phyloP scores from a whole-genome alignment of 2,329 filamentous ascomycete species.

The Beauveria medogensis region DNA sequence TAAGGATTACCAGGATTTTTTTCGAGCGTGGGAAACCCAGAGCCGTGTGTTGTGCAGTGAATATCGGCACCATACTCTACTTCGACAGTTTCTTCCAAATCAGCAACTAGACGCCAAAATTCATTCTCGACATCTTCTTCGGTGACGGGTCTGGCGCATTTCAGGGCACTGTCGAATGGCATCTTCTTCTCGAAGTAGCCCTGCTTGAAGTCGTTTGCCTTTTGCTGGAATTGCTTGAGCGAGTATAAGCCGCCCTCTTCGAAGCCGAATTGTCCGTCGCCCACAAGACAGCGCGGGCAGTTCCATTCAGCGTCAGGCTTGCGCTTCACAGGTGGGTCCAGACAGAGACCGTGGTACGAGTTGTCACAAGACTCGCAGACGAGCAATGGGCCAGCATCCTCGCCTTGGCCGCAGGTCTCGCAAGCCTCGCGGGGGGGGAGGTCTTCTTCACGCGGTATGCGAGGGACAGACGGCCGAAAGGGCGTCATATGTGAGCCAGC shows the following conservation, averaged over 20 bases:
- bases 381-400: slow-evolving; percentile 62
- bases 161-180: slow-evolving; percentile 76
- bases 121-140: slow-evolving; percentile 95
- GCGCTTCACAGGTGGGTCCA: slow-evolving; percentile 74
- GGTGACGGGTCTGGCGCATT: slow-evolving; percentile 71
- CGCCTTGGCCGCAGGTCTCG: slow-evolving; percentile 74
- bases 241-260: slow-evolving; percentile 96
- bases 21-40: slow-evolving; percentile 91
- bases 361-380: slow-evolving; percentile 89
- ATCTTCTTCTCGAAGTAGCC: slow-evolving; percentile 87
- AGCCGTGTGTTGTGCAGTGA: slow-evolving; percentile 95
- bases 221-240: slow-evolving; percentile 90
- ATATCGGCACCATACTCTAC: slow-evolving; percentile 98
- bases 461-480: slow-evolving; percentile 72
- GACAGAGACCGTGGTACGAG: slow-evolving; percentile 76
- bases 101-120: slow-evolving; percentile 93
- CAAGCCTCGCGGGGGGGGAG: slow-evolving; percentile 56
- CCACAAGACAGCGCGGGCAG: slow-evolving; percentile 88
- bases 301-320: slow-evolving; percentile 89
- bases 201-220: slow-evolving; percentile 90
- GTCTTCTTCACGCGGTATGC: slow-evolving; percentile 49
- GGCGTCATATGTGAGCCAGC: slow-evolving; percentile 95
- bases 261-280: slow-evolving; percentile 93
- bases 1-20: slow-evolving; percentile 82
- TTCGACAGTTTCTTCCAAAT: slow-evolving; percentile 89